Base-by-base conservation (phyloP, 1,139 yeast species). In the Protomyces inouyei region DNA sequence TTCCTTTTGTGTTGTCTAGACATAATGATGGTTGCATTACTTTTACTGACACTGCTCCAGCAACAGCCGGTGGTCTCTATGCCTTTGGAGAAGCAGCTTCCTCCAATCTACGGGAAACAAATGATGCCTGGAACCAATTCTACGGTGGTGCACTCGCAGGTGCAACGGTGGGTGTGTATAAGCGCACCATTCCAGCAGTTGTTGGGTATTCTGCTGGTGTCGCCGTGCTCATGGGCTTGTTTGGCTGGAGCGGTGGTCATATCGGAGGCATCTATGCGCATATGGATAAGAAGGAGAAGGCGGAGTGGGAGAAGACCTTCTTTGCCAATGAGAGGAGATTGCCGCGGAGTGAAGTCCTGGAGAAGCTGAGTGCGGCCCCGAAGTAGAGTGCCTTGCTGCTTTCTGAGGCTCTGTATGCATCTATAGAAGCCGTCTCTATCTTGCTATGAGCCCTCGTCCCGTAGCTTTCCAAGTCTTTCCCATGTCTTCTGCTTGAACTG, bases 101-200 rank as follows among this genome's bases (percentile, higher is more conserved):
- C 12, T 75, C 81, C 60, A 81, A 81, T 70, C 70, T 81, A 65
- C 74, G 82, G 60, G 78, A 78, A 69, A 73, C 74, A 67, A 78
- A 78, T 66, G 80, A 80, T 60, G 79, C 83, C 2, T 70, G 76
- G 60, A 82, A 80, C 70, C 80, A 81, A 63, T 78, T 81, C 67
- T 72, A 75, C 59, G 84, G 86, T 46, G 85, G 85, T 53, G 76
- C 79, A 35, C 73, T 80, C 28, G 82, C 83, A 52, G 84, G 84
- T 60, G 78, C 78, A 6, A 67, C 80, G 36, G 69, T 78, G 37
- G 83, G 83, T 66, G 72, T 79, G 35, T 55, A 35, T 46, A 61
- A 48, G 65, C 76, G 77, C 55, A 70, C 76, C 32, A 72, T 80
- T n/a, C 77, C 82, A 48, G 78, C 77, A 68, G 76, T 79, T 28